Base-by-base conservation (phyloP, 2,329 filamentous ascomycete species). In the Colletotrichum sojae region DNA sequence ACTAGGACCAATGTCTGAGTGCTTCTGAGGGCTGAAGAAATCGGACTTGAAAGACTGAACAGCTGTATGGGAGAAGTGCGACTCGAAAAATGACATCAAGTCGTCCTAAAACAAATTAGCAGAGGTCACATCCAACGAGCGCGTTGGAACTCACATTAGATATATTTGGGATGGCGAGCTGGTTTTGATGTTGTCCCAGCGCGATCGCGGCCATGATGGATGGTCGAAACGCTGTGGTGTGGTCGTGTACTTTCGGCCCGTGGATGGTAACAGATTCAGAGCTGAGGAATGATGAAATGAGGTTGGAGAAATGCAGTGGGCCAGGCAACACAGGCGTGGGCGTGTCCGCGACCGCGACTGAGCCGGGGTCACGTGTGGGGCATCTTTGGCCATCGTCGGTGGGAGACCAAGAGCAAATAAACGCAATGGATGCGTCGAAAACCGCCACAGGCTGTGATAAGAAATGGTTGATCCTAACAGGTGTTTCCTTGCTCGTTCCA, bases 41-140 rank as follows among this genome's bases (percentile, higher is more conserved):
- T 83, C 79, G 12, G 77, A 65, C 15, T 78, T 75, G 72, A 89
- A 90, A 22, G 82, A 77, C n/a, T 79, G 73, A 18, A 86, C 70
- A 31, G 86, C 83, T 53, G 78, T 72, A 40, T 73, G 63, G 12
- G 84, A 84, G 77, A 93, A 93, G 73, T 93, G 91, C 18, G 83
- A 78, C 49, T 85, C 79, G 71, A 90, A 86, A 74, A 92, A 92
- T 31, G 80, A 80, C 61, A 80, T 76, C 39, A 92, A 80, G 51
- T 92, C 90, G 77, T 87, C 82, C 90, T 92, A 70, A 22, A 63
- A 67, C 69, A 56, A 20, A 70, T 72, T 64, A 75, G 72, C 58
- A 63, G 2, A 18, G 18, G 46, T 18, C 3, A 8, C 20, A 22
- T 22, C 16, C 46, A 56, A 20, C 22, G 22, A 9, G 16, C 56